Conservation (phyloP, 495 filamentous ascomycete species). For the Margaritispora aquatica region DNA sequence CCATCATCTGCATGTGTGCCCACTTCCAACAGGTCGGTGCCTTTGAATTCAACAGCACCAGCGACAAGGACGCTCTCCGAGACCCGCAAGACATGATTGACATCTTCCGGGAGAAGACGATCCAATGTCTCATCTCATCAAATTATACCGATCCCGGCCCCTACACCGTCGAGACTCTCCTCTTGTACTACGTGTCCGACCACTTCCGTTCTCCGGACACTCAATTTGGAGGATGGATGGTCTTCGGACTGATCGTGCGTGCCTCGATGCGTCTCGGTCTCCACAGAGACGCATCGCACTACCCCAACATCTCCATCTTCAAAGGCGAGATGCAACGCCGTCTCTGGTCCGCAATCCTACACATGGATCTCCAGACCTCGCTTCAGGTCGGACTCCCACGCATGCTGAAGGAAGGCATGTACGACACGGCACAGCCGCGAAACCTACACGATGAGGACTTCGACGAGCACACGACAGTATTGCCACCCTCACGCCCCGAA, state of each 20-base stretch:
- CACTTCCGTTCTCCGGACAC: constrained; percentile 34
- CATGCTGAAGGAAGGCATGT: constrained; percentile 39
- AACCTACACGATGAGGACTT: constrained; percentile 46
- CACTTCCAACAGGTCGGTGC: constrained; percentile 38
- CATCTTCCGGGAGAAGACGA: constrained; percentile 9
- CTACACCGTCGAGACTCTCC: constrained; percentile 39
- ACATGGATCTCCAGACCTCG: constrained; percentile 42
- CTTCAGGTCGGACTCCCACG: constrained; percentile 47
- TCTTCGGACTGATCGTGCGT: constrained; percentile 38
- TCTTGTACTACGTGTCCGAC: constrained; percentile 37
- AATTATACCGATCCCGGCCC: constrained; percentile 37
- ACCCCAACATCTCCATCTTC: constrained; percentile 43
- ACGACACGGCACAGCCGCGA: constrained; percentile 36
- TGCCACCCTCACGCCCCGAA: constrained; percentile 35
- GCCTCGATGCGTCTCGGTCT: constrained; percentile 48
- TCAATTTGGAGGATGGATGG: constrained; percentile 40
- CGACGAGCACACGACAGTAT: constrained; percentile 30
- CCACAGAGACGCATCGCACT: constrained; percentile 43
- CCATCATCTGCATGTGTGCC: constrained; percentile 28
- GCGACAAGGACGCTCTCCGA: background rate
- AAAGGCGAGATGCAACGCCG: constrained; percentile 51
- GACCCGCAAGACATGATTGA: background rate
- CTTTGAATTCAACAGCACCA: constrained; percentile 33
- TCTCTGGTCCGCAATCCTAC: constrained; percentile 42
- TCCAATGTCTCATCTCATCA: constrained; percentile 35